Base-by-base conservation (phyloP, 75 land plant species). In the Pseudotsuga menziesii region DNA sequence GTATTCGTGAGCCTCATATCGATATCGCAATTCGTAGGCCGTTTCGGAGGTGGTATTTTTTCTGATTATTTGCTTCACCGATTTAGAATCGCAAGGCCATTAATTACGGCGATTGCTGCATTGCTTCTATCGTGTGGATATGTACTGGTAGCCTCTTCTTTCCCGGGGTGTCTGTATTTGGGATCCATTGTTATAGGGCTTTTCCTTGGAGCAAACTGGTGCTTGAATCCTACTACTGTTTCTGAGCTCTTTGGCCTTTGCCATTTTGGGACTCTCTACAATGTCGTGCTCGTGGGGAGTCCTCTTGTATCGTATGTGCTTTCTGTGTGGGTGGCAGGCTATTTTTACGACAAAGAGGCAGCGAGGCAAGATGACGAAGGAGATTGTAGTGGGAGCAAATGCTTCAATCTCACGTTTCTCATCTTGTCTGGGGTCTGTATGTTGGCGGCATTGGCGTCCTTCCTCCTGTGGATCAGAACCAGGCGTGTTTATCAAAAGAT, bases 281-380 rank as follows among this genome's bases (percentile, higher is more conserved):
- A 83, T 60, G 84, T 77, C 15, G 80, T 81, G 57, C 41, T 77
- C 8, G 20, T 76, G 67, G 85, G 85, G 36, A 76, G 72, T 60
- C 85, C 85, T n/a, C 54, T 83, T 52, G 85, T 85, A 17, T 72
- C 84, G 6, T 76, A 76, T 59, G 11, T 83, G 9, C 44, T 83
- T 17, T 81, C 83, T 3, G 84, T 76, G n/a, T 74, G 66, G 73
- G 60, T 75, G 17, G 85, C 84, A 0, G 85, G 85, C 0, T 44
- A 39, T 52, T 39, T 83, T n/a, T 83, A 83, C 55, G 85, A 83
- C 58, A 41, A 6, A 44, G 84, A 83, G 66, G 85, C 79, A 6
- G 56, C 27, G 12, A 81, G 48, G 58, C 85, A 83, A 36, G 72
- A 59, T 9, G 27, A 44, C 11, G 35, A 17, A 23, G 54, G 72